Evolutionary conservation across 75 land plant species (phyloP).

Genomic region (Pseudotsuga menziesii): DNA sequence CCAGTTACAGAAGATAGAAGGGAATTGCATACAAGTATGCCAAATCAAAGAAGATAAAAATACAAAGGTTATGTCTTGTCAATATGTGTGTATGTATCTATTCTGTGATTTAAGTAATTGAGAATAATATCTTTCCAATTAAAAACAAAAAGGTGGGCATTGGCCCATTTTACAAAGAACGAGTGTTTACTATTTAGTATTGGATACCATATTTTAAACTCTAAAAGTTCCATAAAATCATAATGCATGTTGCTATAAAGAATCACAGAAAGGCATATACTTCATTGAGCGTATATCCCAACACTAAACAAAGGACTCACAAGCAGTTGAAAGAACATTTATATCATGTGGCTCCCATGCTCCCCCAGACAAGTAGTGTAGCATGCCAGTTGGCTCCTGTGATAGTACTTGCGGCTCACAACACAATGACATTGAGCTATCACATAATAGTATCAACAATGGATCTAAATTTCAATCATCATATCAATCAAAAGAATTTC

Average conservation of each 20-base stretch:
- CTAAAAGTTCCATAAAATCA: too few relatives aligned
- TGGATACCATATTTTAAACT: too few relatives aligned
- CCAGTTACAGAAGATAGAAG: too few relatives aligned
- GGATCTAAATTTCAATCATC: too few relatives aligned
- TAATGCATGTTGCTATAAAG: too few relatives aligned
- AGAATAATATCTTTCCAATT: background rate
- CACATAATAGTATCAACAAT: background rate
- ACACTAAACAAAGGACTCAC: conserved; percentile 71
- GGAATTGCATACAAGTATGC: too few relatives aligned
- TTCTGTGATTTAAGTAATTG: background rate
- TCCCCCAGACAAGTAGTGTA: conserved; percentile 79
- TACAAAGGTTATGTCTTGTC: background rate
- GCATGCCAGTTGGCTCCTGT: conserved; percentile 61
- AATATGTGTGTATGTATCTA: background rate
- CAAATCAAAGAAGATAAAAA: too few relatives aligned
- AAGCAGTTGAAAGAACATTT: conserved; percentile 60
- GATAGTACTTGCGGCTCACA: conserved; percentile 49
- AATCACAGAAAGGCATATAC: conserved; percentile 26
- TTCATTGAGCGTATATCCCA: conserved; percentile 95
- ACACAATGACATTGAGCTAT: background rate
- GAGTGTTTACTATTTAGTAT: background rate
- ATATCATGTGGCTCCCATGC: conserved; percentile 97
- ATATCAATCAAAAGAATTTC: background rate
- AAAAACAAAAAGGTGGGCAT: background rate
- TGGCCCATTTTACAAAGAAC: background rate